Evolutionary conservation across 108 stramenopile species (phyloP).

Genomic region (Discostella stelligeroides): DNA sequence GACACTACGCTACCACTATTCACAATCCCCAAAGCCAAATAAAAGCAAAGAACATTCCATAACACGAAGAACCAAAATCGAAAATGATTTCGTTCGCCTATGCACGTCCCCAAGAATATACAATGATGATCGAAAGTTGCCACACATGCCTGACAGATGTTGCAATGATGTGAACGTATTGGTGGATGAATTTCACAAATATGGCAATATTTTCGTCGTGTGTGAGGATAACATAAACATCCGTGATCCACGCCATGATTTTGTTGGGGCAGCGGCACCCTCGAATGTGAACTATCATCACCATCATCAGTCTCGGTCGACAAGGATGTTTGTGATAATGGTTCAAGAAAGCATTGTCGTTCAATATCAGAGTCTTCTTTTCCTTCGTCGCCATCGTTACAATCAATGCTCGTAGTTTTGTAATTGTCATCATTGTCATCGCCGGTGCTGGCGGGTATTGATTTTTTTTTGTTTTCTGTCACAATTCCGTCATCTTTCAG

Average conservation of each 20-base stretch:
- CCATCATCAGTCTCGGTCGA: background rate
- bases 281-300: too few species aligned
- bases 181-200: constrained; percentile 65
- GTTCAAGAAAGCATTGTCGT: constrained; percentile 42
- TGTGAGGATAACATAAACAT: constrained; percentile 35
- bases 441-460: too few species aligned
- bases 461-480: too few species aligned
- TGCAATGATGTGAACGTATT: constrained; percentile 88
- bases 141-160: constrained; percentile 72
- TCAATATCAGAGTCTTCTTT: constrained; percentile 19
- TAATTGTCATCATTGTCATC: too few species aligned
- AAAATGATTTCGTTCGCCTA: constrained; percentile 91
- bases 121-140: constrained; percentile 94
- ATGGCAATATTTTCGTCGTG: constrained; percentile 54
- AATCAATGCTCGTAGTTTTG: background rate
- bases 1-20: too few species aligned
- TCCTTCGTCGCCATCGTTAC: background rate
- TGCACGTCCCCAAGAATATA: constrained; percentile 76
- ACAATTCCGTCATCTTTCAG: constrained; percentile 4
- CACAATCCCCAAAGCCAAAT: constrained; percentile 35
- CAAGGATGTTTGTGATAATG: constrained; percentile 18
- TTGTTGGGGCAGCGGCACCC: too few species aligned
- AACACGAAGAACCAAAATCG: constrained; percentile 83
- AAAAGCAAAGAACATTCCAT: constrained; percentile 52
- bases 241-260: too few species aligned